These are phyloP conservation scores for Colletotrichum falcatum DNA, from an alignment of 2,329 filamentous ascomycete species.

Conservation along the genomic window DNA sequence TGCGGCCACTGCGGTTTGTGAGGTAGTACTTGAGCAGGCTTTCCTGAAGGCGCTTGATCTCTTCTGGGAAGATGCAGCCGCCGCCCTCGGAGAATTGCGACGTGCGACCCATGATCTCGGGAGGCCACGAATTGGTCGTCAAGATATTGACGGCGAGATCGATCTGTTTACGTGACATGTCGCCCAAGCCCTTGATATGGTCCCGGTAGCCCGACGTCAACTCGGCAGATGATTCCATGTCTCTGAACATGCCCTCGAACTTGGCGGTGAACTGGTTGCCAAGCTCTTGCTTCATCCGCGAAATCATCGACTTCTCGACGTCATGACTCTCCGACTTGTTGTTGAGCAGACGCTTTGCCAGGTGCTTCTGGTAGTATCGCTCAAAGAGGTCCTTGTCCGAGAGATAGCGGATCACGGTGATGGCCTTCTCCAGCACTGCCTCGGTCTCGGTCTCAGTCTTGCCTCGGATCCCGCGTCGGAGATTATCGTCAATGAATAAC, in stretches of 20 bases:
- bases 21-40: slow-evolving; percentile 93
- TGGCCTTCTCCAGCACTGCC: slow-evolving; percentile 86
- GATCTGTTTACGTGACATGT: slow-evolving; percentile 69
- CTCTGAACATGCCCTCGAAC: slow-evolving; percentile 97
- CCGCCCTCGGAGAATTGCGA: slow-evolving; percentile 62
- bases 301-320: slow-evolving; percentile 95
- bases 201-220: slow-evolving; percentile 81
- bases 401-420: slow-evolving; percentile 87
- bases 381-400: slow-evolving; percentile 96
- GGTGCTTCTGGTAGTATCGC: slow-evolving; percentile 97
- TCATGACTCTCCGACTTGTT: slow-evolving; percentile 92
- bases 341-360: slow-evolving; percentile 87
- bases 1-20: slow-evolving; percentile 86
- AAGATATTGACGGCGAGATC: slow-evolving; percentile 89
- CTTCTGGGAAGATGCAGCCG: slow-evolving; percentile 78
- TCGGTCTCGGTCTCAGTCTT: slow-evolving; percentile 93
- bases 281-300: slow-evolving; percentile 95
- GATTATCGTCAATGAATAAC: slow-evolving; percentile 94
- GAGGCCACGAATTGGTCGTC: slow-evolving; percentile 94
- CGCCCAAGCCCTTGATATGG: slow-evolving; percentile 67
- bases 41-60: slow-evolving; percentile 80
- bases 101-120: slow-evolving; percentile 81
- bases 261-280: slow-evolving; percentile 94
- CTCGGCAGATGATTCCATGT: slow-evolving; percentile 89
- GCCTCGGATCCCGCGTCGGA: slow-evolving; percentile 93